Conservation (phyloP, 1,284 basidiomycete genomes). For the Farysia itapuensis region DNA sequence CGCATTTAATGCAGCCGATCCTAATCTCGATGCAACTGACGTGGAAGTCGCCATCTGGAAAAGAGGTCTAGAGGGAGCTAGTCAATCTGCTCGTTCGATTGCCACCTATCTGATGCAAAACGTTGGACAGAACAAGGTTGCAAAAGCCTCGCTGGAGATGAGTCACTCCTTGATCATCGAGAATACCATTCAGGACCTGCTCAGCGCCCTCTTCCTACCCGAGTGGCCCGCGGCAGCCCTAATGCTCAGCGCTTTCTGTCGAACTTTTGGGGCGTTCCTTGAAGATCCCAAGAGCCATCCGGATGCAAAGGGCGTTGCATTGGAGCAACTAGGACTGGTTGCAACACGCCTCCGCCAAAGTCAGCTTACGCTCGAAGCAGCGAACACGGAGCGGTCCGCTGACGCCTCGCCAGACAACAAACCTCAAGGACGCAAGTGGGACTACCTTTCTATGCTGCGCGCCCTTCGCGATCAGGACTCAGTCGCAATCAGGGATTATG, state of each 20-base stretch:
- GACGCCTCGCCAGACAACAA: constrained; percentile 1
- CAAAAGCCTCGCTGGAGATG: constrained; percentile 43
- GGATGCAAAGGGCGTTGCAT: constrained; percentile 72
- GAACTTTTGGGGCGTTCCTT: constrained; percentile 33
- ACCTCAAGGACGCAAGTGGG: constrained; percentile 12
- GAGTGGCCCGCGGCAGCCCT: constrained; percentile 94
- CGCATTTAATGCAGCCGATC: constrained; percentile 15
- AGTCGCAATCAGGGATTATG: constrained; percentile 67
- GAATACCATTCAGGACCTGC: constrained; percentile 80
- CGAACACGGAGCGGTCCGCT: neutral
- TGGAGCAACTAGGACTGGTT: constrained; percentile 91
- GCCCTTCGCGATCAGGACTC: constrained; percentile 59
- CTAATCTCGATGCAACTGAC: constrained; percentile 7
- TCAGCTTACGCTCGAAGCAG: constrained; percentile 12
- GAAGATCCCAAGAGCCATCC: constrained; percentile 73
- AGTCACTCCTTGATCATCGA: constrained; percentile 83
- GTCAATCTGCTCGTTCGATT: constrained; percentile 68
- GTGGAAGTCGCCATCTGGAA: constrained; percentile 27
- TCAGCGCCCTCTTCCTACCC: constrained; percentile 86
- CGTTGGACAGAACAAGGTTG: constrained; percentile 42
- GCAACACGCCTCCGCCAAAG: constrained; percentile 72
- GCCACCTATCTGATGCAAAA: constrained; percentile 77
- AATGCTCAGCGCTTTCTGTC: constrained; percentile 62
- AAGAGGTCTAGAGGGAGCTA: constrained; percentile 39
- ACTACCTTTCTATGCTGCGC: constrained; percentile 27